phyloP scores from a whole-genome alignment of 768 basidiomycete species.

The Macrolepiota dolichaula region DNA sequence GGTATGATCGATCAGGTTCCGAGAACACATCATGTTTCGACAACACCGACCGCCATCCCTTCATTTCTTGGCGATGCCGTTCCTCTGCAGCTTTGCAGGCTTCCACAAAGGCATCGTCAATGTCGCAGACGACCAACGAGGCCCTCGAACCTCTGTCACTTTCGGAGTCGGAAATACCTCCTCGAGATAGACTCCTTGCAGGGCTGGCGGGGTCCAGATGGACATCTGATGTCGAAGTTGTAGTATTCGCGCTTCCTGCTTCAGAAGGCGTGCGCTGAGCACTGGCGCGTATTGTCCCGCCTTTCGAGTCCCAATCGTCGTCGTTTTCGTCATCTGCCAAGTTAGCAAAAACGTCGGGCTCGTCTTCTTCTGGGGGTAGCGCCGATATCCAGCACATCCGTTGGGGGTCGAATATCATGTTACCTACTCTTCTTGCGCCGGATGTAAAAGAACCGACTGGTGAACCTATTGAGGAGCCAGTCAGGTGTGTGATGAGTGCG shows the following conservation, averaged over 20 bases:
- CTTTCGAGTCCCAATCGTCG: slow-evolving; percentile 66
- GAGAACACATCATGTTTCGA: slow-evolving; percentile 33
- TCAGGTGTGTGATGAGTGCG: slow-evolving; percentile 92
- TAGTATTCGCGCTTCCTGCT: slow-evolving; percentile 26
- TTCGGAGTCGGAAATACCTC: slow-evolving; percentile 66
- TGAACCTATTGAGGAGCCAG: slow-evolving; percentile 82
- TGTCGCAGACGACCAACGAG: slow-evolving; percentile 67
- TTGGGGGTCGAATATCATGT: slow-evolving; percentile 95
- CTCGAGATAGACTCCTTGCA: slow-evolving; percentile 57
- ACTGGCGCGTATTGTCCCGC: slow-evolving; percentile 75
- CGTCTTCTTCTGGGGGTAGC: slow-evolving; percentile 82
- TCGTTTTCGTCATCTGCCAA: slow-evolving; percentile 91
- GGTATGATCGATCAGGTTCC: slow-evolving; percentile 56
- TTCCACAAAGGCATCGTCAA: slow-evolving; percentile 71
- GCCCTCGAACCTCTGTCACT: slow-evolving; percentile 80
- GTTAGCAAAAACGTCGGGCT: slow-evolving; percentile 94
- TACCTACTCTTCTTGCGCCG: slow-evolving; percentile 88
- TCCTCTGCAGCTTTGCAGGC: slow-evolving; percentile 76
- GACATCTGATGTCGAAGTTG: slow-evolving; percentile 22
- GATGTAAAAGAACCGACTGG: slow-evolving; percentile 71
- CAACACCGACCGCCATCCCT: slow-evolving; percentile 61
- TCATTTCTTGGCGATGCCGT: slow-evolving; percentile 81
- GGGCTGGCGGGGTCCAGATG: slow-evolving; percentile 51
- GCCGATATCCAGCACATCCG: slow-evolving; percentile 96
- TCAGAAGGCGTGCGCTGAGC: slow-evolving; percentile 34